Conservation (phyloP, 2,329 filamentous ascomycete species). For the Plectosphaerella plurivora region DNA sequence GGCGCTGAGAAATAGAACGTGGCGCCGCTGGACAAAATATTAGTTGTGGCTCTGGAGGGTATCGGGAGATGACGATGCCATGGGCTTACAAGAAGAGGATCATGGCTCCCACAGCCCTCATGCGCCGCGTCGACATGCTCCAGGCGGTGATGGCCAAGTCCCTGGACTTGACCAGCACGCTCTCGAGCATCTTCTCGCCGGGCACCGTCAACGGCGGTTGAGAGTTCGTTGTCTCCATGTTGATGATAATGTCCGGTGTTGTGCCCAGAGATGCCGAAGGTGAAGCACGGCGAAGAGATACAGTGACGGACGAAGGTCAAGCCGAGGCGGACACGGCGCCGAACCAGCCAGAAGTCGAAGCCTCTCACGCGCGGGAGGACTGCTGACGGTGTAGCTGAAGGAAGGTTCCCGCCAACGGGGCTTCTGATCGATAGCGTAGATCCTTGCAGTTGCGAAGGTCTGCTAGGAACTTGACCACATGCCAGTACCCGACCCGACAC, state of each 20-base stretch:
- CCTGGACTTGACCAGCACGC: conserved; percentile 15
- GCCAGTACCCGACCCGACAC: neutral
- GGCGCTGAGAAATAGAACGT: conserved; percentile 16
- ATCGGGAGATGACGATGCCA: neutral
- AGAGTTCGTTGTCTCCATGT: conserved; percentile 6
- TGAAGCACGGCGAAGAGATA: neutral
- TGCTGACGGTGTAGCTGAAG: neutral
- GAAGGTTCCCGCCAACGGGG: neutral
- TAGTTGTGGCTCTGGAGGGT: neutral
- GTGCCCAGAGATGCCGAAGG: neutral
- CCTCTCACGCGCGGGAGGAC: neutral
- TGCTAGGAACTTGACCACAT: neutral
- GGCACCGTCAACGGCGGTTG: neutral
- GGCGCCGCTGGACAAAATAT: conserved; percentile 5
- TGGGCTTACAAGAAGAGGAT: conserved; percentile 25
- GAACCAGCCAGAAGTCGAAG: neutral
- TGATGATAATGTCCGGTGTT: neutral
- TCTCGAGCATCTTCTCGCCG: conserved; percentile 14
- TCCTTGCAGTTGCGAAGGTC: neutral
- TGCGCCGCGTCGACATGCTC: conserved; percentile 27
- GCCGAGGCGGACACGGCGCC: neutral
- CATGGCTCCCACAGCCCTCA: conserved; percentile 21
- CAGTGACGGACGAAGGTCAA: neutral
- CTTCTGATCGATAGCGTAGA: neutral
- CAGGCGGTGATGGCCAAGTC: conserved; percentile 19